Evolutionary conservation across 805 yeast species (phyloP), one percentile per base, ranked within the genome.

Genomic region (Grigorovia jiainica): DNA sequence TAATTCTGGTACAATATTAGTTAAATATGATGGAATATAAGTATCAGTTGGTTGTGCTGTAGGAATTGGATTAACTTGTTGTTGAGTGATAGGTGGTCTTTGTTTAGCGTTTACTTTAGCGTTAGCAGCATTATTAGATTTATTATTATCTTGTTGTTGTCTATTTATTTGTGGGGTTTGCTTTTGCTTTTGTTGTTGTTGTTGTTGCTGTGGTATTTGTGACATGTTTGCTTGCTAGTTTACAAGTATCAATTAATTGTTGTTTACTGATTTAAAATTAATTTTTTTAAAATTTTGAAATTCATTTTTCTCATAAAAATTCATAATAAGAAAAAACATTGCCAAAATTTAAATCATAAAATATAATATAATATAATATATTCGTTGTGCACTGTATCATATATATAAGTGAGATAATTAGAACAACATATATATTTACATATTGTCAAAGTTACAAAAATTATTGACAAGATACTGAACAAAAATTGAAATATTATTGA

Each of bases 1-100:
- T n/a, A 86, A 78, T 53, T 86, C 85, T 6, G 90, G 87, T 7
- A 84, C 60, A 17, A 71, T 52, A 6, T 61, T 56, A 43, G 65
- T 67, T 21, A 78, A 57, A 32, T 68, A 61, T 9, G 63, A 63
- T 2, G 79, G 74, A 36, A 78, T 66, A 38, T 71, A 66, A 27
- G 71, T 56, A 53, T 76, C 82, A 3, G 79, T 74, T 2, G 83
- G 83, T 43, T 59, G 56, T 27, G 60, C 41, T 17, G 61, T 44
- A 9, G 63, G 55, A 6, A 55, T 43, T 15, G 64, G 56, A 37
- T 53, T 50, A 13, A 58, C 51, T 30, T 50, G 58, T 40, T 53
- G 57, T 10, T 24, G 42, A 11, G 32, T 23, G 21, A 23, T n/a
- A 16, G 27, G 41, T 33, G 33, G 36, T 16, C 16, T 39, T 16